phyloP scores from a whole-genome alignment of 129 eudicot species.

The sunflower (Helianthus annuus) region DNA sequence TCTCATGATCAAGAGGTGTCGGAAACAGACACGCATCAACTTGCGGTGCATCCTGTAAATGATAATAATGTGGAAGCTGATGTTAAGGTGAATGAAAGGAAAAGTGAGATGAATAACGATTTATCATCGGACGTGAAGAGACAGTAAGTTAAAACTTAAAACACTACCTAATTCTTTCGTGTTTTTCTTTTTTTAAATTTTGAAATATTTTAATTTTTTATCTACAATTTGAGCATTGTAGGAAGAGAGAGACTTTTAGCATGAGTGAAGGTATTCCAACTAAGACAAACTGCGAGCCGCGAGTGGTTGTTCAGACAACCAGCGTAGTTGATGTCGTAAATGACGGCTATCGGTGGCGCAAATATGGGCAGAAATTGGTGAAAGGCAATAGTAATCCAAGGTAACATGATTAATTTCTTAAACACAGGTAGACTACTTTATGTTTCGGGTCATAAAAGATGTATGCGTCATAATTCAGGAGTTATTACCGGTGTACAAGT shows the following conservation, averaged over 20 bases:
- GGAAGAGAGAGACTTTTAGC: slow-evolving; percentile 57
- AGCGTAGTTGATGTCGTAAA: slow-evolving; percentile 85
- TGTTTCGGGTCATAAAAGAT: slow-evolving; percentile 8
- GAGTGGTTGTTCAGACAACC: slow-evolving; percentile 72
- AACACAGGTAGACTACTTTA: neutral
- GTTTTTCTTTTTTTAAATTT: neutral
- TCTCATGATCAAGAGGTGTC: slow-evolving; percentile 37
- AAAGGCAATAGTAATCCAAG: slow-evolving; percentile 89
- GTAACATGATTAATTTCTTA: slow-evolving; percentile 37
- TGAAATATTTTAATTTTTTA: neutral
- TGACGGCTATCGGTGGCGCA: slow-evolving; percentile 97
- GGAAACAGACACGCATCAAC: slow-evolving; percentile 46
- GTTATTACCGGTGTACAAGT: slow-evolving; percentile 77
- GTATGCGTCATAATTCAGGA: slow-evolving; percentile 38
- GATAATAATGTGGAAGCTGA: slow-evolving; percentile 30
- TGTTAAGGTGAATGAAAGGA: slow-evolving; percentile 38
- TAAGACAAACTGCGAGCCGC: slow-evolving; percentile 50
- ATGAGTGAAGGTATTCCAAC: slow-evolving; percentile 40
- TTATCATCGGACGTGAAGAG: slow-evolving; percentile 52
- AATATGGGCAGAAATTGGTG: slow-evolving; percentile 91
- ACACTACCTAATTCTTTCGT: neutral
- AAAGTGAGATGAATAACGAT: slow-evolving; percentile 40
- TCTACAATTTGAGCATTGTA: slow-evolving; percentile 26
- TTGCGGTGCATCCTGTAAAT: slow-evolving; percentile 22
- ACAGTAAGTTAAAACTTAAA: slow-evolving; percentile 53